These are phyloP conservation scores for Teunomyces aglyptinius DNA, from an alignment of 805 yeast species.

Conservation along the genomic window DNA sequence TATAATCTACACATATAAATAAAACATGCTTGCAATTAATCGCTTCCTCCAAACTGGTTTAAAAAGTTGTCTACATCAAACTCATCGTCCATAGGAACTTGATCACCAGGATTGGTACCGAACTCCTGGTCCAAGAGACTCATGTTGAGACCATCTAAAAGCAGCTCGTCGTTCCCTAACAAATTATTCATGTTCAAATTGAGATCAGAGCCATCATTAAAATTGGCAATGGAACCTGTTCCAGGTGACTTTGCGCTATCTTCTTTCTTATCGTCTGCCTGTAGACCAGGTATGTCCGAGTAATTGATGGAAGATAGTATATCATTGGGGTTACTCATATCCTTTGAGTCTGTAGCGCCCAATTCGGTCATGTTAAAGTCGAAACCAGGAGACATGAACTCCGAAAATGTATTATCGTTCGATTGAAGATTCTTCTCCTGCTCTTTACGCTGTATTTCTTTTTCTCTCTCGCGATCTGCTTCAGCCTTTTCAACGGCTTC, in stretches of 20 bases:
- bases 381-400: constrained; percentile 24
- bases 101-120: constrained; percentile 15
- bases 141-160: constrained; percentile 44
- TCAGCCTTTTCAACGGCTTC: constrained; percentile 11
- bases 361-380: constrained; percentile 27
- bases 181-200: constrained; percentile 36
- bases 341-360: constrained; percentile 2
- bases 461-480: constrained; percentile 11
- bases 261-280: constrained; percentile 4
- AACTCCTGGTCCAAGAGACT: constrained; percentile 34
- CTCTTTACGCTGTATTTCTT: constrained; percentile 13
- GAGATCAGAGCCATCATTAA: constrained; percentile 6
- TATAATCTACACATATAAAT: neutral
- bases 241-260: constrained; percentile 5
- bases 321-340: constrained; percentile 32
- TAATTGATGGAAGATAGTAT: constrained; percentile 29
- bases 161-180: constrained; percentile 38
- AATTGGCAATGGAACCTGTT: neutral
- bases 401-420: constrained; percentile 12
- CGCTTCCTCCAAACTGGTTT: constrained; percentile 36
- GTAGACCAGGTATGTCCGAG: constrained; percentile 10
- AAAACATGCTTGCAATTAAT: neutral
- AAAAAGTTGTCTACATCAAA: constrained; percentile 46
- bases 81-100: constrained; percentile 33
- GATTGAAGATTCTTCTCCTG: constrained; percentile 5